Base-by-base conservation (phyloP, 495 filamentous ascomycete genomes). In the Melanomma pulvis-pyrius region DNA sequence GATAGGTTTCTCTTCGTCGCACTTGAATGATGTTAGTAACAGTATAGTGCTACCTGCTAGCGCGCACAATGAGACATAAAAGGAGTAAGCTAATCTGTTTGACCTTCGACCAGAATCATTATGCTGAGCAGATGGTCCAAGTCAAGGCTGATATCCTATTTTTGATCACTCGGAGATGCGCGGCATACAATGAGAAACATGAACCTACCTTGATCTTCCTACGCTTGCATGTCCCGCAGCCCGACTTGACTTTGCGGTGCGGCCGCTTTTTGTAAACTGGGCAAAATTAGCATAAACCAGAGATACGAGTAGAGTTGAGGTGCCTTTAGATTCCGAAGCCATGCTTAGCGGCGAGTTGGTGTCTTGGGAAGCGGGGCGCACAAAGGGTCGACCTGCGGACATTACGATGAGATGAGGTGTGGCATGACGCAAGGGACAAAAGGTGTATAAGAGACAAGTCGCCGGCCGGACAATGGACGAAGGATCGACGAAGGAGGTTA, bases 1-100 rank as follows among this genome's bases (percentile, higher is more conserved):
- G 21, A 61, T 44, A 8, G 64, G 64, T 29, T 67, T 67, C 15
- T 56, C 57, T 56, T 67, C 64, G 25, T 67, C 64, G 26, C 64
- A 67, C 64, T 67, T 4, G 7, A 36, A 26, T 2, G 9, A 44
- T 53, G 59, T 39, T 41, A 55, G 17, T 9, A 46, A 30, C n/a
- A n/a, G n/a, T 51, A 53, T 15, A 36, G 13, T 36, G n/a, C n/a
- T 17, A 15, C 39, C 6, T 36, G 32, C 32, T 36, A 48, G 34
- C 51, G 1, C 24, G 22, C 3, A 21, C 30, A n/a, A 26, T 29
- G 22, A n/a, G 26, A 26, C 48, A 9, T 17, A 25, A 1, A 9
- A 9, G 9, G 22, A 19, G 19, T 8, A 24, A 4, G n/a, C 24
- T 12, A 24, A 28, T 9, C 7, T 21, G 7, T n/a, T n/a, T n/a